A percentile compares a stretch with the other conserved stretches of the same genome.
Conservation (phyloP, 345 rosid genomes). For the Citrus hindsii region DNA sequence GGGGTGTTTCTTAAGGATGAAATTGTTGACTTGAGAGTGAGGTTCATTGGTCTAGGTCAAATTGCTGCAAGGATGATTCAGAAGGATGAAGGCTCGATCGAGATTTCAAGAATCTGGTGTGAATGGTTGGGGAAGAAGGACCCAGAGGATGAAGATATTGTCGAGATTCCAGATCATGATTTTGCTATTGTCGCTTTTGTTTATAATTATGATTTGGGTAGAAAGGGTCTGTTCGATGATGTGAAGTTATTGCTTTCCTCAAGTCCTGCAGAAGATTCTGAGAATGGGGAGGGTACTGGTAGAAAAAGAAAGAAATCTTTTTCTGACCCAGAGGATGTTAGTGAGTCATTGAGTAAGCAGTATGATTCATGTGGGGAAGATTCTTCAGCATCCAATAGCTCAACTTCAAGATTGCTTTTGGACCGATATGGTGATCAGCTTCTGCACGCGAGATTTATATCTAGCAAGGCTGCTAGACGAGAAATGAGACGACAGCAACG, state of each 20-base stretch:
- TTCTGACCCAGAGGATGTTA: slow-evolving; percentile 80
- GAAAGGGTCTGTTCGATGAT: slow-evolving; percentile 58
- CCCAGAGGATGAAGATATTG: slow-evolving; percentile 29
- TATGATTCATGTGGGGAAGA: slow-evolving; percentile 70
- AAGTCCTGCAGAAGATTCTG: slow-evolving; percentile 30
- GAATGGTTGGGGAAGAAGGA: slow-evolving; percentile 73
- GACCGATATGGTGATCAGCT: slow-evolving; percentile 56
- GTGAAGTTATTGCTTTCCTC: slow-evolving; percentile 52
- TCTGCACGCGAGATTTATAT: slow-evolving; percentile 48
- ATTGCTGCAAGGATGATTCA: slow-evolving; percentile 56
- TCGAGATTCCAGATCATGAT: slow-evolving; percentile 49
- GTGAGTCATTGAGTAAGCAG: slow-evolving; percentile 55
- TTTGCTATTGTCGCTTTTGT: slow-evolving; percentile 67
- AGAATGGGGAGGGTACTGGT: slow-evolving; percentile 30
- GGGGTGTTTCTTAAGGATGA: slow-evolving; percentile 55
- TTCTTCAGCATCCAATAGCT: slow-evolving; percentile 43
- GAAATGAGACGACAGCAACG: slow-evolving; percentile 81
- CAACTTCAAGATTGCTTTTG: slow-evolving; percentile 46
- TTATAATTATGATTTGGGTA: slow-evolving; percentile 65
- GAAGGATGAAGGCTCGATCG: slow-evolving; percentile 36
- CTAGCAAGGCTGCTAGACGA: slow-evolving; percentile 59
- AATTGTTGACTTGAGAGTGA: slow-evolving; percentile 55
- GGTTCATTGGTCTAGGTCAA: slow-evolving; percentile 48
- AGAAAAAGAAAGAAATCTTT: slow-evolving; percentile 67
- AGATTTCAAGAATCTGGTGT: slow-evolving; percentile 75